These are phyloP conservation scores for Carex scoparia DNA, from an alignment of 176 grass and related monocot genomes.

Conservation along the genomic window DNA sequence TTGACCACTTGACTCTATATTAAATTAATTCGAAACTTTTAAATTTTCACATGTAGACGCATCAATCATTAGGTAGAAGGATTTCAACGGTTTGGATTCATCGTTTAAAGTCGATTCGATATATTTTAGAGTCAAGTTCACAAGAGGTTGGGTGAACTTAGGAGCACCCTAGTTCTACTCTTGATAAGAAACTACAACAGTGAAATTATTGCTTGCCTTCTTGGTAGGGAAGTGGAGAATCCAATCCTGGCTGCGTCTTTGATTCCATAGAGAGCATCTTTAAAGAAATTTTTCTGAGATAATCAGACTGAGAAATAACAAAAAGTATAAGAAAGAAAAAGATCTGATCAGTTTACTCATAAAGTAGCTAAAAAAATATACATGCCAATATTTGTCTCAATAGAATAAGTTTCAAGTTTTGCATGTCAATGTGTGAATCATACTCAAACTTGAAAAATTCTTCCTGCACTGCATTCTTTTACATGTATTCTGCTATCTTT, in stretches of 20 bases:
- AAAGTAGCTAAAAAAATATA: neutral
- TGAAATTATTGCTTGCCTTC: constrained; percentile 7
- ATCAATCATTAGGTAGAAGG: no score
- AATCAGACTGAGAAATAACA: constrained; percentile 55
- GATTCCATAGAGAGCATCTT: constrained; percentile 75
- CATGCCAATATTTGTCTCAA: neutral
- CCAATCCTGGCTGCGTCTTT: neutral
- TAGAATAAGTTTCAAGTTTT: neutral
- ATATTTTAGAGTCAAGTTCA: no score
- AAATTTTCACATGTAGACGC: no score
- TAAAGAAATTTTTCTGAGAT: constrained; percentile 83
- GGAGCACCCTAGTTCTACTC: no score
- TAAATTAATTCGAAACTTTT: no score
- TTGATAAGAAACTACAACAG: constrained; percentile 1
- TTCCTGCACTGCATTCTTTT: neutral
- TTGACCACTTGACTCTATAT: no score
- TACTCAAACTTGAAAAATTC: neutral
- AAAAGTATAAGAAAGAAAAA: constrained; percentile 6
- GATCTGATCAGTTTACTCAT: neutral
- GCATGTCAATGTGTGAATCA: neutral
- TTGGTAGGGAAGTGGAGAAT: neutral
- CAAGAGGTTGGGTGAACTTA: no score
- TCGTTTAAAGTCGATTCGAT: no score
- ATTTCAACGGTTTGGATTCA: no score
- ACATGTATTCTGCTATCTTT: neutral